Evolutionary conservation across 495 filamentous ascomycete species (phyloP).

Genomic region (Hypoxylon crocopeplum): DNA sequence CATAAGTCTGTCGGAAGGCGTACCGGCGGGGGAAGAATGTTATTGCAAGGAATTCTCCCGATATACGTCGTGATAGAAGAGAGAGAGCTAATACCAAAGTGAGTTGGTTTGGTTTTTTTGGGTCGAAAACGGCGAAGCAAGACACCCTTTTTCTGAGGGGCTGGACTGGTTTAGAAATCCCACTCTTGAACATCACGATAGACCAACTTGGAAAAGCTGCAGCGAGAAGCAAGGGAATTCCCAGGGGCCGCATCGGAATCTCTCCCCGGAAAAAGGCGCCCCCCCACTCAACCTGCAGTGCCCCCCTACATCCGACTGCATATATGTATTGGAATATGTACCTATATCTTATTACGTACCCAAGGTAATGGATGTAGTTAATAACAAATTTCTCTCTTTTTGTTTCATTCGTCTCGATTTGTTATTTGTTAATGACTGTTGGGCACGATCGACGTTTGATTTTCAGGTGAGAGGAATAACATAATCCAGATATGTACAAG

Average conservation of each 20-base stretch:
- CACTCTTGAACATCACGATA: slow-evolving; percentile 13
- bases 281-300: slow-evolving; percentile 22
- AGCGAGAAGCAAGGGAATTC: slow-evolving; percentile 24
- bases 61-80: slow-evolving; percentile 3
- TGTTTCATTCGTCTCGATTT: slow-evolving; percentile 20
- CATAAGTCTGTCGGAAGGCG: slow-evolving; percentile 18
- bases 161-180: slow-evolving; percentile 28
- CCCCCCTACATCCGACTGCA: slow-evolving; percentile 12
- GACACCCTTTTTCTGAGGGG: slow-evolving; percentile 23
- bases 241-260: slow-evolving; percentile 30
- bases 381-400: neutral
- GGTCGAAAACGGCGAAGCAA: neutral
- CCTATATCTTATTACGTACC: slow-evolving; percentile 19
- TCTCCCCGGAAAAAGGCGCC: slow-evolving; percentile 30
- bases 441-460: slow-evolving; percentile 25
- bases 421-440: slow-evolving; percentile 1
- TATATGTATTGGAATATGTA: slow-evolving; percentile 5
- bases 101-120: slow-evolving; percentile 18
- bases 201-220: slow-evolving; percentile 33
- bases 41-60: slow-evolving; percentile 21
- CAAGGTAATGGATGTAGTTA: neutral
- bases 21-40: slow-evolving; percentile 17
- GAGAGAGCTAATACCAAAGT: slow-evolving; percentile 29
- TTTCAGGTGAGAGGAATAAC: neutral
- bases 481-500: neutral